phyloP scores from a whole-genome alignment of 2,329 filamentous ascomycete genomes.

The Ciborinia camelliae region DNA sequence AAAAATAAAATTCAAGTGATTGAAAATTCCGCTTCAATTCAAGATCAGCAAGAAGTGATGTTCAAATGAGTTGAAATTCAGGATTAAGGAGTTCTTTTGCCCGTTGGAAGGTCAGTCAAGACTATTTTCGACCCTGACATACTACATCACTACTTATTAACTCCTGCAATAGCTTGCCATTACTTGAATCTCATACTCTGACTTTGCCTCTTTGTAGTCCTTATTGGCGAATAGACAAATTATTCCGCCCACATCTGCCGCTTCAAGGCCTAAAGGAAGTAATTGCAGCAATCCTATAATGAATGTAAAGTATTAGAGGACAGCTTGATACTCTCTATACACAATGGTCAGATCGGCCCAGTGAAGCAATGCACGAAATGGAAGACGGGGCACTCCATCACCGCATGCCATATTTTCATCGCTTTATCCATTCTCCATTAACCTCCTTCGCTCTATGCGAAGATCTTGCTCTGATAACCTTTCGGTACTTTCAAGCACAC shows the following conservation, averaged over 20 bases:
- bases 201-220: background rate
- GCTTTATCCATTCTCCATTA: slow-evolving; percentile 89
- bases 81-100: too few species aligned
- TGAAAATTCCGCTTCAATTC: too few species aligned
- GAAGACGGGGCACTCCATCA: slow-evolving; percentile 44
- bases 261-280: background rate
- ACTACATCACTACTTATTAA: background rate
- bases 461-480: background rate
- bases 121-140: background rate
- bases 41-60: too few species aligned
- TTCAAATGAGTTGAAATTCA: too few species aligned
- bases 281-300: background rate
- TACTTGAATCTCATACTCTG: background rate
- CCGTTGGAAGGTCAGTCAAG: too few species aligned
- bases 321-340: background rate
- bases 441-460: slow-evolving; percentile 75
- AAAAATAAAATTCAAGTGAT: too few species aligned
- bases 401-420: slow-evolving; percentile 89
- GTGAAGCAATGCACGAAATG: background rate
- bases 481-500: background rate
- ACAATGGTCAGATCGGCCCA: background rate
- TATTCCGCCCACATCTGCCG: background rate
- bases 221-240: background rate
- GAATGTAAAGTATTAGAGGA: background rate
- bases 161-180: background rate